phyloP scores from a whole-genome alignment of 108 stramenopile genomes.

The Pseudonitzschia delicatissima region DNA sequence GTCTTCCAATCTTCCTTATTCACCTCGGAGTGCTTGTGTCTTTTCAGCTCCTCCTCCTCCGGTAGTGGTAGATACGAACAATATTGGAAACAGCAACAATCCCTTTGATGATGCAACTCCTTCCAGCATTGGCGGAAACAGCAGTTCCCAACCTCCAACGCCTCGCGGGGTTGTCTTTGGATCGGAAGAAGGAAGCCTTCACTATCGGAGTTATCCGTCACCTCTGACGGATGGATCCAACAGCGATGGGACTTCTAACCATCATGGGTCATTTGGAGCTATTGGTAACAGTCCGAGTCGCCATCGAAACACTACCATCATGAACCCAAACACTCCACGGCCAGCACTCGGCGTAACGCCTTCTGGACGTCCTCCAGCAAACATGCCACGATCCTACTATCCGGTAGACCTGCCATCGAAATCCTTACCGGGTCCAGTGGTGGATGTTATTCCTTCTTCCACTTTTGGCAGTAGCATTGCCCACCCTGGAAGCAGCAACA shows the following conservation, averaged over 20 bases:
- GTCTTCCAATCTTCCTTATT: neutral
- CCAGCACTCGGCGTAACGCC: conserved; percentile 35
- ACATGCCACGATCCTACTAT: conserved; percentile 31
- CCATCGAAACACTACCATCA: neutral
- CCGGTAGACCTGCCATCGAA: conserved; percentile 43
- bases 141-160: conserved; percentile 11
- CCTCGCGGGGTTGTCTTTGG: conserved; percentile 59
- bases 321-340: conserved; percentile 8
- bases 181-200: conserved; percentile 73
- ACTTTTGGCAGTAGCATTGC: too few relatives aligned
- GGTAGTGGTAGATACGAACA: neutral
- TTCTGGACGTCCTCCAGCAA: conserved; percentile 20
- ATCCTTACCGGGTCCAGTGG: conserved; percentile 30
- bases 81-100: conserved; percentile 21
- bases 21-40: conserved; percentile 39
- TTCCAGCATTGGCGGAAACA: neutral
- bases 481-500: neutral
- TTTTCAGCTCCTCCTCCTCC: conserved; percentile 27
- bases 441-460: conserved; percentile 14
- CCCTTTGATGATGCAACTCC: conserved; percentile 28
- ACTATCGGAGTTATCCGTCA: conserved; percentile 57
- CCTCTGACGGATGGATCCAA: neutral
- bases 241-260: neutral
- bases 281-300: neutral
- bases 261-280: conserved; percentile 7